Base-by-base conservation (phyloP, 1,284 basidiomycete genomes). In the Sporisorium reilianum region DNA sequence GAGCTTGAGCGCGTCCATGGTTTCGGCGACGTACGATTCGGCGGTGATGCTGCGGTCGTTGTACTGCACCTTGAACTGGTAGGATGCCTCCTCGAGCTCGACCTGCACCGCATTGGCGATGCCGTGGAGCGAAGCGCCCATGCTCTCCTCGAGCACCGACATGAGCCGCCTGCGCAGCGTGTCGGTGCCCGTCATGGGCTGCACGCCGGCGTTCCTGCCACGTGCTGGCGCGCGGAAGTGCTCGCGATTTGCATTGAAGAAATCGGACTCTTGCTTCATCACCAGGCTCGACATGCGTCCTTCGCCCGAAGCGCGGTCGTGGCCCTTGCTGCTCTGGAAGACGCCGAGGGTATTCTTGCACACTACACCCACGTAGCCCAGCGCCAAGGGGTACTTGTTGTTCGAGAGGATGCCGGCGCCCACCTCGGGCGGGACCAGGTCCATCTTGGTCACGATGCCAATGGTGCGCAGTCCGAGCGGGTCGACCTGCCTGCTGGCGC, bases 51-150 rank as follows among this genome's bases (percentile, higher is more conserved):
- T 89, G 22, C 94, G 90, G 86, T 99, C 97, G 84, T 99, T 99
- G 88, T 99, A 99, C 85, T 98, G 94, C 0, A 99, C 95, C 86
- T 99, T 99, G 90, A 99, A 99, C 85, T 98, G 95, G 85, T 99
- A 99, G 28, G 91, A 91, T 1, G 96, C 91, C 81, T 98, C 96
- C 85, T 99, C 96, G 14, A 98, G 89, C 85, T 99, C 97, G 36
- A 97, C 89, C 81, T 97, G 95, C 5, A 99, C 96, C 1, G 94
- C 93, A 83, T 97, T 97, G 55, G 94, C 93, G 84, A 99, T 97
- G 1, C 93, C 91, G 80, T 98, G 94, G 11, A 99, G 88, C 42
- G 93, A 95, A 0, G 92, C 92, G 0, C 95, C 93, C 96, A 99
- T 99, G 44, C 92, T 94, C 23, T 94, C 94, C 85, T 99, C 97